Conservation (phyloP, 164 flowering plant genomes). For the Nymphaea colorata region DNA sequence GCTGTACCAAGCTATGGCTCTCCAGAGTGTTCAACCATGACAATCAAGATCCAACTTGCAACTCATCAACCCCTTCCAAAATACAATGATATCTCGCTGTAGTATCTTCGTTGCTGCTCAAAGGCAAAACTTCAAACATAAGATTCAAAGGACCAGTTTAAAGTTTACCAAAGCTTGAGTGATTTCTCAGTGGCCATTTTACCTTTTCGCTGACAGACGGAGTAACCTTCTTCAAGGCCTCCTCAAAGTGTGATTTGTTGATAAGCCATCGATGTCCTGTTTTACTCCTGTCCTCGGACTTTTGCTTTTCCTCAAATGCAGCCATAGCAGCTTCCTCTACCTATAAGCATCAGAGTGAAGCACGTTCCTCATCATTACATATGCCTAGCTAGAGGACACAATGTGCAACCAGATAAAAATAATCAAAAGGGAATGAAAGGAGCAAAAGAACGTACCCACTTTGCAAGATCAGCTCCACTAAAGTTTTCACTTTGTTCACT, state of each 20-base stretch:
- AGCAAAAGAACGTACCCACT: conserved; percentile 36
- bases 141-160: neutral
- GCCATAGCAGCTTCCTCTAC: conserved; percentile 66
- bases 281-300: conserved; percentile 2
- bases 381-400: neutral
- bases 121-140: neutral
- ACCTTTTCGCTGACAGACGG: conserved; percentile 75
- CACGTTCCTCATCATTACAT: neutral
- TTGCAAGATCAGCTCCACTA: conserved; percentile 90
- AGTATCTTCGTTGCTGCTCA: neutral
- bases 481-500: conserved; percentile 56
- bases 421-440: neutral
- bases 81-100: neutral
- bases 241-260: conserved; percentile 48
- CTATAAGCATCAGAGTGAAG: conserved; percentile 19
- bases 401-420: neutral
- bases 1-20: no score
- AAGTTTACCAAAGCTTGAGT: neutral
- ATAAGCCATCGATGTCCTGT: conserved; percentile 26
- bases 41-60: no score
- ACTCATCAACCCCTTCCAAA: neutral
- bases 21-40: no score
- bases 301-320: conserved; percentile 47
- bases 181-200: neutral
- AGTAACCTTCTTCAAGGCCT: conserved; percentile 34